Conservation (phyloP, 1,139 yeast species). For the Magnusiomyces paraingens region DNA sequence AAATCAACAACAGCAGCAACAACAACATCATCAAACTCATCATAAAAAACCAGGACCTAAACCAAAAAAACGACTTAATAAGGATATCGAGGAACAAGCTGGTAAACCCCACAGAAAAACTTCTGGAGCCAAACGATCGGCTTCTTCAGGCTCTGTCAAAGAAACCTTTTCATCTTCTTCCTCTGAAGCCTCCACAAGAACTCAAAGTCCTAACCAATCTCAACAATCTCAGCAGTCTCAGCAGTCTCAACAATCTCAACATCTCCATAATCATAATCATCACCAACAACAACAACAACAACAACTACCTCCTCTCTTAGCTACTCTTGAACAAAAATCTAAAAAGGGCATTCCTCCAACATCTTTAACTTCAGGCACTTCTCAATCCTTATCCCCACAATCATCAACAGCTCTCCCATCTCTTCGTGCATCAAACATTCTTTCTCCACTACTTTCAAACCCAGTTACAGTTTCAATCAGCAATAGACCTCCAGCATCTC, state of each 20-base stretch:
- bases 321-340: constrained; percentile 2
- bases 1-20: neutral
- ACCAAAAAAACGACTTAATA: neutral
- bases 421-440: neutral
- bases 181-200: neutral
- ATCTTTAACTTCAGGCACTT: neutral
- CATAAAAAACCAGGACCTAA: neutral
- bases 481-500: neutral
- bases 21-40: neutral
- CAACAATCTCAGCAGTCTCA: neutral
- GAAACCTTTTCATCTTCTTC: neutral
- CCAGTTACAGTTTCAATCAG: neutral
- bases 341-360: neutral
- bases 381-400: neutral
- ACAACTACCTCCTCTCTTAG: constrained; percentile 2
- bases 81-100: neutral
- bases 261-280: neutral
- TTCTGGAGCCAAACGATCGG: constrained; percentile 2
- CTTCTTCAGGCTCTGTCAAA: neutral
- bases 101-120: neutral
- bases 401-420: neutral
- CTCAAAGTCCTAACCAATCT: neutral
- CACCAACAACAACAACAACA: constrained; percentile 2
- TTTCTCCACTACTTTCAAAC: neutral
- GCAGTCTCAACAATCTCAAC: neutral